Evolutionary conservation across 306 rosid genomes (phyloP).

Genomic region (Casuarina cunninghamiana): DNA sequence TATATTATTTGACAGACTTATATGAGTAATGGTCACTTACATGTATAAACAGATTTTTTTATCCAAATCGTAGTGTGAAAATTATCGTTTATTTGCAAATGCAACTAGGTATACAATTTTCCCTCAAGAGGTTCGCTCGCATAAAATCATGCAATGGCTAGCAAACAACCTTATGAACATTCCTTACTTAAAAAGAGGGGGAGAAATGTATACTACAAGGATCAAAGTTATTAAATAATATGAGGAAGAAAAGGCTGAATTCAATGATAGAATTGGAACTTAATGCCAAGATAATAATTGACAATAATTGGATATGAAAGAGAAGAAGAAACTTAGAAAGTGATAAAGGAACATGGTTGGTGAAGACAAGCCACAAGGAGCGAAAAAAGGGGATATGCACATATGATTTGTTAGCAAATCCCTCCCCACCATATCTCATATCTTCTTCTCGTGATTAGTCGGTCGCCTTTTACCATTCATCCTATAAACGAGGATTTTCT

Average conservation of each 20-base stretch:
- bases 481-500: constrained; percentile 19
- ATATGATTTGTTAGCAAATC: constrained; percentile 49
- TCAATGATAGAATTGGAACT: constrained; percentile 41
- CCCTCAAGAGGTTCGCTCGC: no score
- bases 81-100: no score
- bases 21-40: no score
- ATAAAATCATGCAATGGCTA: no score
- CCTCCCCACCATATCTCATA: constrained; percentile 42
- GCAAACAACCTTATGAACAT: no score
- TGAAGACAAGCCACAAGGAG: constrained; percentile 39
- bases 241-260: constrained; percentile 38
- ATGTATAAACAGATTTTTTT: no score
- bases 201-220: background rate
- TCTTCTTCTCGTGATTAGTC: constrained; percentile 22
- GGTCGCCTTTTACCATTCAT: constrained; percentile 14
- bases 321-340: constrained; percentile 35
- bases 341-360: constrained; percentile 35
- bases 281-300: constrained; percentile 40
- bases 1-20: no score
- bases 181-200: no score
- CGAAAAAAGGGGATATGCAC: constrained; percentile 45
- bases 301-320: constrained; percentile 41
- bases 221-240: background rate
- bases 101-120: no score
- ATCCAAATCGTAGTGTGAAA: no score